These are phyloP conservation scores for Lathyrus oleraceus DNA, from an alignment of 306 rosid genomes.

Conservation along the genomic window DNA sequence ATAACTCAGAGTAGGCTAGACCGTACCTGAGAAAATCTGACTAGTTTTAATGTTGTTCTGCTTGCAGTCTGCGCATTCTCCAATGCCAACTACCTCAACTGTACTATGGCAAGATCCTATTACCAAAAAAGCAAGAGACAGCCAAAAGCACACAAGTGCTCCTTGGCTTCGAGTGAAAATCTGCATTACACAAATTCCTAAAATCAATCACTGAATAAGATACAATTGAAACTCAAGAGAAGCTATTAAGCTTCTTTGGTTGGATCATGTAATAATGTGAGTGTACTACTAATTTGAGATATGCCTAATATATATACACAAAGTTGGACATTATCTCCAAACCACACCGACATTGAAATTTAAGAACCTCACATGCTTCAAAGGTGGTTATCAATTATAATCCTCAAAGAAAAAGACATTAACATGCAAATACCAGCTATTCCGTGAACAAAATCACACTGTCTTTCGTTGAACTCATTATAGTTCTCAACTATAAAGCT, in stretches of 20 bases:
- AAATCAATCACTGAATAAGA: background rate
- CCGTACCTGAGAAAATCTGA: slow-evolving; percentile 83
- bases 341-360: slow-evolving; percentile 55
- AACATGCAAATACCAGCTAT: slow-evolving; percentile 43
- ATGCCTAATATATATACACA: slow-evolving; percentile 50
- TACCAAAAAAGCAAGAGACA: slow-evolving; percentile 44
- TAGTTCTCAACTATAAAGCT: slow-evolving; percentile 52
- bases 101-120: slow-evolving; percentile 52
- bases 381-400: slow-evolving; percentile 45
- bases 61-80: slow-evolving; percentile 80
- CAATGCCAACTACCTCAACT: slow-evolving; percentile 73
- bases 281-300: background rate
- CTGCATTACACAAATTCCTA: slow-evolving; percentile 43
- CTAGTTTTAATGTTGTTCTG: slow-evolving; percentile 53
- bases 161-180: slow-evolving; percentile 32
- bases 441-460: slow-evolving; percentile 25
- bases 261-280: slow-evolving; percentile 1
- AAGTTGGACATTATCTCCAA: background rate
- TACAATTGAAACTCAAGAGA: slow-evolving; percentile 13
- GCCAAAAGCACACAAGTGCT: slow-evolving; percentile 62
- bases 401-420: slow-evolving; percentile 34
- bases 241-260: slow-evolving; percentile 37
- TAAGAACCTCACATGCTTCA: slow-evolving; percentile 65
- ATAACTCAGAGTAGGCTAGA: too few species aligned
- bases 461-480: slow-evolving; percentile 50